Evolutionary conservation across 1,284 basidiomycete genomes (phyloP).

Genomic region (Neonothopanus nambi): DNA sequence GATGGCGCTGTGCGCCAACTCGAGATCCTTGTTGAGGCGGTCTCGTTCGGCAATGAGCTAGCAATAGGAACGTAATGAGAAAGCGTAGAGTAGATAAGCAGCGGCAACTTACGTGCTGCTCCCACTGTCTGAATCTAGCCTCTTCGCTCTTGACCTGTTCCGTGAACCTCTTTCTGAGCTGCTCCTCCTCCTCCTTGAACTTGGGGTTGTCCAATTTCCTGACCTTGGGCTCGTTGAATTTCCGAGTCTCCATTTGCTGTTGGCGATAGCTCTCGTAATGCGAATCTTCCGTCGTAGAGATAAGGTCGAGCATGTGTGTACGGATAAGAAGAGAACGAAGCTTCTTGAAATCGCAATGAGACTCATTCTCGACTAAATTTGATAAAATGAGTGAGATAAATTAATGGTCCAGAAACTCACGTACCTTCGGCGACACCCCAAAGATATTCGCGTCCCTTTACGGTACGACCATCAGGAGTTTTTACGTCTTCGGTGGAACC

Average conservation of each 20-base stretch:
- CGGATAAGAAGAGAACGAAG: constrained; percentile 94
- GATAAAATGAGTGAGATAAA: constrained; percentile 2
- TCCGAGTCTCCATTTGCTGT: constrained; percentile 99
- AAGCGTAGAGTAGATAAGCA: not conserved
- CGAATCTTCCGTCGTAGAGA: constrained; percentile 92
- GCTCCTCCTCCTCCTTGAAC: constrained; percentile 99
- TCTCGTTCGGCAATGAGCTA: constrained; percentile 96
- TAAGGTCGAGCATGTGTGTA: constrained; percentile 98
- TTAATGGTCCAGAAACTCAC: constrained; percentile 19
- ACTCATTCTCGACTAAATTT: constrained; percentile 89
- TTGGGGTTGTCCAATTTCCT: constrained; percentile 99
- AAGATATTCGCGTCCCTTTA: constrained; percentile 98
- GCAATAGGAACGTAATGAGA: not conserved
- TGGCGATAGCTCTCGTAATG: constrained; percentile 99
- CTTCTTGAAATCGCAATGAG: constrained; percentile 99
- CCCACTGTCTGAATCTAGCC: constrained; percentile 97
- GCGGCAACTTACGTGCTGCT: constrained; percentile 81
- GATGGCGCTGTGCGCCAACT: constrained; percentile 89
- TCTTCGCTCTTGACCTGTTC: constrained; percentile 99
- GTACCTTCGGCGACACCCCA: constrained; percentile 98
- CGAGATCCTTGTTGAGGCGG: constrained; percentile 95
- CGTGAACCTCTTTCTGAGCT: constrained; percentile 94
- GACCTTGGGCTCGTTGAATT: constrained; percentile 98
- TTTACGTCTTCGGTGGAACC: constrained; percentile 95
- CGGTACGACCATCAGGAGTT: constrained; percentile 87